These are phyloP conservation scores for Aspergillus sp. DNA, from an alignment of 2,329 filamentous ascomycete species.

Conservation along the genomic window DNA sequence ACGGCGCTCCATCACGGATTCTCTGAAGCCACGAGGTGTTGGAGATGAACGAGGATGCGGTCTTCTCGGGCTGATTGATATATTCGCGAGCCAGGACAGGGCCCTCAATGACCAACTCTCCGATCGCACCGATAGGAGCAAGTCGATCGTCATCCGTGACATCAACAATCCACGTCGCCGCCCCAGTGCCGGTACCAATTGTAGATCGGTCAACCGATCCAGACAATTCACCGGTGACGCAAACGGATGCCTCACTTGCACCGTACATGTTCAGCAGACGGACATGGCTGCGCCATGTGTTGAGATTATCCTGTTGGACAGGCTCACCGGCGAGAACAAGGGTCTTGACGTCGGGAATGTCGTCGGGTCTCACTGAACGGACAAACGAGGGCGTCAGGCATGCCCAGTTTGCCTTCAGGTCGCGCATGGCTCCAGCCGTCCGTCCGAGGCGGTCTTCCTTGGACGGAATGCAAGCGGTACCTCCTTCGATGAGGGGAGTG, in stretches of 20 bases:
- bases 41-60: conserved; percentile 21
- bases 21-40: conserved; percentile 15
- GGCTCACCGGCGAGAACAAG: background rate
- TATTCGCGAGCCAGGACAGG: conserved; percentile 23
- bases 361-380: background rate
- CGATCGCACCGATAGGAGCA: conserved; percentile 9
- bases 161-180: conserved; percentile 7
- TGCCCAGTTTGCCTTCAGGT: conserved; percentile 4
- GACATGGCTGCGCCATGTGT: conserved; percentile 1
- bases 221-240: conserved; percentile 8
- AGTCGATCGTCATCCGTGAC: conserved; percentile 4
- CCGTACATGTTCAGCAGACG: conserved; percentile 10
- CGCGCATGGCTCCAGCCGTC: conserved; percentile 43
- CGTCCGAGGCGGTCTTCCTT: conserved; percentile 42
- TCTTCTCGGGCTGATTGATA: conserved; percentile 24
- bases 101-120: conserved; percentile 11
- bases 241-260: conserved; percentile 7
- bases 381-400: background rate
- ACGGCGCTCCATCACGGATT: background rate
- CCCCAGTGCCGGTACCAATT: conserved; percentile 4
- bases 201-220: conserved; percentile 5
- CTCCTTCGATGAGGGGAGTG: conserved; percentile 50
- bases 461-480: conserved; percentile 54
- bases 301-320: background rate
- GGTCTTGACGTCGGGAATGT: background rate